phyloP scores from a whole-genome alignment of 768 basidiomycete genomes.

The Auricularia heimuer region DNA sequence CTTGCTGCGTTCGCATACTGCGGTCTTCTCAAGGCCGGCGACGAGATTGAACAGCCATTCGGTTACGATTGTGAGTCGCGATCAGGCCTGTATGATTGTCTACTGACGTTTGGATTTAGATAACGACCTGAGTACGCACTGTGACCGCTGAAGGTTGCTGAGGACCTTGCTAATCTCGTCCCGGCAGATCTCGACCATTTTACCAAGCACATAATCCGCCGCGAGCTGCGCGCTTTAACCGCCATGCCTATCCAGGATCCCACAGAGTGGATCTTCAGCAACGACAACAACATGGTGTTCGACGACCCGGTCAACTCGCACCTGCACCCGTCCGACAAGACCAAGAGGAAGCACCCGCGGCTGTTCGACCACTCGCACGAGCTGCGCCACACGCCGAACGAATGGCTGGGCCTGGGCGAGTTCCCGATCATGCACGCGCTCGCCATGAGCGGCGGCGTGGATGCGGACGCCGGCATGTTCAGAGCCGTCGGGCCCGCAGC shows the following conservation, averaged over 20 bases:
- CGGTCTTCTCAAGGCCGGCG: conserved; percentile 6
- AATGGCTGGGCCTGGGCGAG: conserved; percentile 47
- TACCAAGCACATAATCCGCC: conserved; percentile 7
- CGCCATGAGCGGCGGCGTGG: conserved; percentile 1
- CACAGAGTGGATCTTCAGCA: background rate
- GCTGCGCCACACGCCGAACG: conserved; percentile 41
- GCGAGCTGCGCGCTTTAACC: conserved; percentile 3
- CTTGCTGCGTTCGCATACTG: conserved; percentile 8
- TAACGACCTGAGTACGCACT: conserved; percentile 2
- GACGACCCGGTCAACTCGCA: conserved; percentile 11
- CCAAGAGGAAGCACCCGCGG: conserved; percentile 14
- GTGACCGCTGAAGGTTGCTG: background rate
- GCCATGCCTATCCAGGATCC: conserved; percentile 8
- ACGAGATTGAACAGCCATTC: conserved; percentile 7
- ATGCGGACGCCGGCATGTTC: conserved; percentile 1
- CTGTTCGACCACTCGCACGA: conserved; percentile 10
- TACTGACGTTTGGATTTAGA: background rate
- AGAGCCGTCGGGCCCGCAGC: background rate
- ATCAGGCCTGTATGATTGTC: background rate
- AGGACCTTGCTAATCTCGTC: background rate
- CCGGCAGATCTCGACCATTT: conserved; percentile 4
- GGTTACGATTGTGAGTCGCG: background rate
- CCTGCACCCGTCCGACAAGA: background rate
- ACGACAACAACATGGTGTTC: conserved; percentile 26
- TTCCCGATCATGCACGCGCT: conserved; percentile 26